Evolutionary conservation across 169 alveolate genomes (phyloP).

Genomic region (Plasmodium chabaudi): DNA sequence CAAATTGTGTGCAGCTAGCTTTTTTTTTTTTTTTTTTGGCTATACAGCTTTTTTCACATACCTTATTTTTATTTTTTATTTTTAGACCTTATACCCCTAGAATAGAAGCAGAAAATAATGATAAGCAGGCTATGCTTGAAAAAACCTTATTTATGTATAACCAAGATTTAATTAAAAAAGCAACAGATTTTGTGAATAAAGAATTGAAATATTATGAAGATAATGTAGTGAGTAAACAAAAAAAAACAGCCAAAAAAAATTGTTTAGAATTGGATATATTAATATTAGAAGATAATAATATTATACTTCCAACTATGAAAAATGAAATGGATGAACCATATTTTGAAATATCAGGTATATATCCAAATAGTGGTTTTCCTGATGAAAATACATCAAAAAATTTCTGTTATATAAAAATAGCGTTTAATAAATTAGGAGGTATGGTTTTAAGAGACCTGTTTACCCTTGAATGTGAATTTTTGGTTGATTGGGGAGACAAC

Average conservation of each 20-base stretch:
- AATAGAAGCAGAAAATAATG: conserved; percentile 21
- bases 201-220: conserved; percentile 75
- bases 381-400: conserved; percentile 75
- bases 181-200: conserved; percentile 62
- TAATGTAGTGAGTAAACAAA: conserved; percentile 68
- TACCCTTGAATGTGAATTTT: conserved; percentile 81
- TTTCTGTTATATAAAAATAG: conserved; percentile 79
- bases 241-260: conserved; percentile 13
- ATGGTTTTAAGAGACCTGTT: conserved; percentile 81
- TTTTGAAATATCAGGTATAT: conserved; percentile 78
- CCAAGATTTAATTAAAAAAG: conserved; percentile 65
- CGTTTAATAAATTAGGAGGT: conserved; percentile 80
- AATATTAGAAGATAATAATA: conserved; percentile 55
- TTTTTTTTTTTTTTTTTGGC: not conserved
- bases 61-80: not conserved
- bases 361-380: conserved; percentile 75
- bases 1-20: not conserved
- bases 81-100: conserved; percentile 14
- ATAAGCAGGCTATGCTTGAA: conserved; percentile 32
- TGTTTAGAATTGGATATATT: conserved; percentile 53
- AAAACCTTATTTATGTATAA: conserved; percentile 28
- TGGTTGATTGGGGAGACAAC: conserved; percentile 85
- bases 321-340: conserved; percentile 79
- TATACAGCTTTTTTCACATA: not conserved
- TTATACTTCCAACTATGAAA: conserved; percentile 55